Conservation (phyloP, 2,329 filamentous ascomycete genomes). For the Dactylellina sp. region DNA sequence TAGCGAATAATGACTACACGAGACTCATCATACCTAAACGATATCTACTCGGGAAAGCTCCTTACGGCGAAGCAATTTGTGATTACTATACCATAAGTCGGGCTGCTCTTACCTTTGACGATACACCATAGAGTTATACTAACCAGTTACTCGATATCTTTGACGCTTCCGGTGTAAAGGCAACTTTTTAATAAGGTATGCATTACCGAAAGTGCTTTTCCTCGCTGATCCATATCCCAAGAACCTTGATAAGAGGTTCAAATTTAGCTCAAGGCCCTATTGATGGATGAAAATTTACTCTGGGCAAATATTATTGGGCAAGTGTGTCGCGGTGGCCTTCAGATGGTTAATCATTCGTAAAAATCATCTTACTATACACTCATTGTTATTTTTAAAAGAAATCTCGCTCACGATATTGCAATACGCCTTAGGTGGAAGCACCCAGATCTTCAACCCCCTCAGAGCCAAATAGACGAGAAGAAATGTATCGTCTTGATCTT, state of each 20-base stretch:
- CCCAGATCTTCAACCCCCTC: conserved; percentile 64
- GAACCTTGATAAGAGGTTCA: conserved; percentile 13
- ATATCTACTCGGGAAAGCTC: conserved; percentile 20
- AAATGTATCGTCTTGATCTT: conserved; percentile 69
- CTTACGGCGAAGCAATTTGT: conserved; percentile 58
- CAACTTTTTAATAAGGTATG: conserved; percentile 69
- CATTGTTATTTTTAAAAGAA: not conserved
- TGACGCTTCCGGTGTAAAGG: conserved; percentile 67
- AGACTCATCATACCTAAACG: conserved; percentile 27
- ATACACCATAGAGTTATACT: conserved; percentile 69
- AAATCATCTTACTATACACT: not conserved
- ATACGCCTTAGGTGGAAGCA: conserved; percentile 65
- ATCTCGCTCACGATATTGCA: too few relatives aligned
- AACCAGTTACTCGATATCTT: conserved; percentile 68
- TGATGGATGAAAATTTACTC: conserved; percentile 62
- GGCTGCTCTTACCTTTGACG: conserved; percentile 70
- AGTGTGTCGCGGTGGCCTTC: conserved; percentile 68
- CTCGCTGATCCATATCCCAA: too few relatives aligned
- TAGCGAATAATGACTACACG: conserved; percentile 16
- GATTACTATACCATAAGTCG: conserved; percentile 61
- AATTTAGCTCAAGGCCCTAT: conserved; percentile 62
- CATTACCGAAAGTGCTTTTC: not conserved
- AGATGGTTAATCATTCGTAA: conserved; percentile 68
- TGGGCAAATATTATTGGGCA: conserved; percentile 65
- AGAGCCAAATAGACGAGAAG: conserved; percentile 62